A percentile compares a stretch with the other conserved stretches of the same genome.
These are phyloP conservation scores for Zygnema cylindricum DNA, from an alignment of 139 green algal genomes.

Conservation along the genomic window DNA sequence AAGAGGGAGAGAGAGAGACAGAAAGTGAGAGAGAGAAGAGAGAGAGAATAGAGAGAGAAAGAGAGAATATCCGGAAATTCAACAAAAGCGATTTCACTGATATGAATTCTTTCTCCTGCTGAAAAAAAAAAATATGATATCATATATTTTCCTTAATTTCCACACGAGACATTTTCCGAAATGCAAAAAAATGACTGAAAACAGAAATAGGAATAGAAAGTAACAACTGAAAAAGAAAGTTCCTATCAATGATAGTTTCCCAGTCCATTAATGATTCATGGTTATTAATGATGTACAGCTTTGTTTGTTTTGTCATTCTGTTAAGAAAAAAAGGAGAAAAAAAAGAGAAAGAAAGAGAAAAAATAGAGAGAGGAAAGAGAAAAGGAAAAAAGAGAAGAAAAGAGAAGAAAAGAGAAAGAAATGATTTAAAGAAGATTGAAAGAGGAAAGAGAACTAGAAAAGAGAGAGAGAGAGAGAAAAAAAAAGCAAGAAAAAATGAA, in stretches of 20 bases:
- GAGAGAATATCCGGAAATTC: no score
- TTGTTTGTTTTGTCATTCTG: no score
- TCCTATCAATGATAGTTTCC: no score
- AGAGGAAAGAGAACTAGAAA: not conserved
- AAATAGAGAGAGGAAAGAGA: not conserved
- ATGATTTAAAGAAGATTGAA: not conserved
- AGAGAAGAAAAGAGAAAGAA: not conserved
- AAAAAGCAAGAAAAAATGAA: not conserved
- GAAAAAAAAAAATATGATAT: not conserved
- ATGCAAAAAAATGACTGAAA: not conserved
- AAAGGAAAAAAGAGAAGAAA: not conserved
- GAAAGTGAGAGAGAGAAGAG: no score
- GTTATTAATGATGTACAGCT: no score
- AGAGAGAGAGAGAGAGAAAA: not conserved
- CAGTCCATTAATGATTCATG: no score
- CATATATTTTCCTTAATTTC: no score
- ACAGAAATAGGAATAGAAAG: not conserved
- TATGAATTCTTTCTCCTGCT: not conserved
- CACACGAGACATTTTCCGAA: not conserved
- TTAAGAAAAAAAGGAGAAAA: not conserved
- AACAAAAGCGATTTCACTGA: not conserved
- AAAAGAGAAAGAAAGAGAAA: not conserved
- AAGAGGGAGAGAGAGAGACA: no score
- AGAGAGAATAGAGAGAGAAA: no score
- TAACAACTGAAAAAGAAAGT: no score